phyloP scores from a whole-genome alignment of 331 rosid genomes.

The Rhamnella rubrinervis region DNA sequence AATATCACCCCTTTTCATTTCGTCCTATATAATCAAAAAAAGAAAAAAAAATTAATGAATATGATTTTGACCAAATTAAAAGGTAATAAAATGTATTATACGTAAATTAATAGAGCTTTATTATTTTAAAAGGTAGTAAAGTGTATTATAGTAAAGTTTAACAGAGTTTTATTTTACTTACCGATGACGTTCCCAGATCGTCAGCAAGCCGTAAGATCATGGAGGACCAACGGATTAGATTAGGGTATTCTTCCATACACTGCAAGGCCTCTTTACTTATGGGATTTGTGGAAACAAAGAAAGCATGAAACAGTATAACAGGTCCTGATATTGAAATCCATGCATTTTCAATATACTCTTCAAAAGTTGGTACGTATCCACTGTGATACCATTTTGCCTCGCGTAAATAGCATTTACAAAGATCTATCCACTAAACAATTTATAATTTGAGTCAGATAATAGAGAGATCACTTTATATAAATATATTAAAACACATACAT shows the following conservation, averaged over 20 bases:
- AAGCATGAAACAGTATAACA: slow-evolving; percentile 2
- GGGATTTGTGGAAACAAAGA: slow-evolving; percentile 4
- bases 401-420: slow-evolving; percentile 10
- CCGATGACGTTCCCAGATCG: slow-evolving; percentile 25
- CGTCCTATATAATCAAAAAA: neutral
- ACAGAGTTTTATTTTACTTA: neutral
- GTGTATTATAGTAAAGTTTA: too few species aligned
- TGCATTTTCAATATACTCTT: slow-evolving; percentile 24
- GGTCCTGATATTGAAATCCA: slow-evolving; percentile 27
- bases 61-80: too few species aligned
- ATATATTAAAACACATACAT: too few species aligned
- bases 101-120: too few species aligned
- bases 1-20: slow-evolving; percentile 16
- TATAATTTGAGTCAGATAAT: neutral
- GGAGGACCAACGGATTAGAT: slow-evolving; percentile 1
- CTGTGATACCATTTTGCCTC: slow-evolving; percentile 32
- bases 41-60: too few species aligned
- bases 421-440: slow-evolving; percentile 18
- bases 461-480: too few species aligned
- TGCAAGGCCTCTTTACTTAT: neutral
- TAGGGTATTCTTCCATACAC: neutral
- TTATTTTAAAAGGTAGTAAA: too few species aligned
- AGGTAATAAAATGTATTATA: too few species aligned
- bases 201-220: slow-evolving; percentile 2
- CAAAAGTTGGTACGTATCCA: slow-evolving; percentile 20